Evolutionary conservation across 1,284 basidiomycete genomes (phyloP), one percentile per base, ranked within the genome.

Genomic region (Hymenochaete sp.): DNA sequence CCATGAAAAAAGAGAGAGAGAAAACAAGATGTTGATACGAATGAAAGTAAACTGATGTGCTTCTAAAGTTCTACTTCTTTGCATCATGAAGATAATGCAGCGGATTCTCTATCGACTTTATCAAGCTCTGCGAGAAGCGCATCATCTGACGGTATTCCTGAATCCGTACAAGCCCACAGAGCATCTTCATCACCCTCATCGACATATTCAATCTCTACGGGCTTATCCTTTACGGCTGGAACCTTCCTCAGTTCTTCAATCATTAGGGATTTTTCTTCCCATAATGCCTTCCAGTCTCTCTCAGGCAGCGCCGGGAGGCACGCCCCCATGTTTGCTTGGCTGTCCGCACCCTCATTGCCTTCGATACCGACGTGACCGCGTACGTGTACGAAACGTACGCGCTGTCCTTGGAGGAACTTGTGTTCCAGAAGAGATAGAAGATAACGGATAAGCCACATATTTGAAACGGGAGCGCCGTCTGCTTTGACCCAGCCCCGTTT

Each of bases 261-360:
- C 10, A 16, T 9, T 13, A 19, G 6, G 8, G 29, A 14, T 14
- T 43, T 22, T 13, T 50, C 51, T 50, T 0, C n/a, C n/a, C n/a
- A n/a, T n/a, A n/a, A n/a, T n/a, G n/a, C n/a, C 6, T 57, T 64
- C 82, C 82, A 87, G 52, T 84, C 70, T 27, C 67, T 64, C 36
- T 47, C 49, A 2, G 57, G 55, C 1, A 63, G 46, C 14, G 41
- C 51, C 0, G 69, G 65, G 33, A 67, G 46, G 6, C 55, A 46
- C 5, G 70, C 61, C 1, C 86, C 85, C 3, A 62, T 29, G 49
- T 77, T 79, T 5, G 85, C 86, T 48, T 80, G 67, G 21, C 51
- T 53, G 59, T 92, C 89, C 1, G 87, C 89, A 44, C 75, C 78
- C 48, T 90, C 86, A 57, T 92, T 92, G 1, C 89, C 89, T 44